A percentile compares a stretch with the other conserved stretches of the same genome.
Conservation (phyloP, 169 alveolate species). For the Plasmodium berghei region DNA sequence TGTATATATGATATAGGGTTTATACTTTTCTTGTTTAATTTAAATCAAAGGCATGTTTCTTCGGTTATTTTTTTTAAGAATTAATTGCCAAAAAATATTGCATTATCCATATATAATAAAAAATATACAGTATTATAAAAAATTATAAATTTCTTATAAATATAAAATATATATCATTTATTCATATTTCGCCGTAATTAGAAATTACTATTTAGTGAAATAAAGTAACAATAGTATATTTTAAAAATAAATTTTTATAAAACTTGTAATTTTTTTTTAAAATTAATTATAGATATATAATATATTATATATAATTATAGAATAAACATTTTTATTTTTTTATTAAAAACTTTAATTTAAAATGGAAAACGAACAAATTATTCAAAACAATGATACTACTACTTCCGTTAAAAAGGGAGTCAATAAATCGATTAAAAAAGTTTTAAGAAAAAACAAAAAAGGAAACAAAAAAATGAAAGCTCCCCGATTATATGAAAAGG, state of each 20-base stretch:
- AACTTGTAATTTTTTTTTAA: background rate
- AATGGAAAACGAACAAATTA: slow-evolving; percentile 26
- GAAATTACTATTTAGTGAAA: no score
- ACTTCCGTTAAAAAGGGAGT: slow-evolving; percentile 11
- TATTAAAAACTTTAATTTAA: background rate
- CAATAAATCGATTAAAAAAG: slow-evolving; percentile 32
- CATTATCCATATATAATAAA: background rate
- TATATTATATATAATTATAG: background rate
- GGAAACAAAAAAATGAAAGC: slow-evolving; percentile 86
- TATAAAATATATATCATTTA: background rate
- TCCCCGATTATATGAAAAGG: slow-evolving; percentile 92
- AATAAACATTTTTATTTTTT: no score
- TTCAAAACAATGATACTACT: slow-evolving; percentile 5
- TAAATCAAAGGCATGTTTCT: no score
- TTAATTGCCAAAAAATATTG: no score
- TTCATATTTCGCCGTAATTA: no score
- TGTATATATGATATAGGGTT: background rate
- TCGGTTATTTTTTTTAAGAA: no score
- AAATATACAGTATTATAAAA: background rate
- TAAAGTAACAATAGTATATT: no score
- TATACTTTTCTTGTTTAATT: no score
- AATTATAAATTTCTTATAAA: background rate
- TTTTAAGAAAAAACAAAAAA: slow-evolving; percentile 67
- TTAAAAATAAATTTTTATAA: background rate
- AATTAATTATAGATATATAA: background rate